Percentiles rank a stretch among this genome's conserved stretches.
Conservation (phyloP, 306 rosid species). For the Vigna mungo region DNA sequence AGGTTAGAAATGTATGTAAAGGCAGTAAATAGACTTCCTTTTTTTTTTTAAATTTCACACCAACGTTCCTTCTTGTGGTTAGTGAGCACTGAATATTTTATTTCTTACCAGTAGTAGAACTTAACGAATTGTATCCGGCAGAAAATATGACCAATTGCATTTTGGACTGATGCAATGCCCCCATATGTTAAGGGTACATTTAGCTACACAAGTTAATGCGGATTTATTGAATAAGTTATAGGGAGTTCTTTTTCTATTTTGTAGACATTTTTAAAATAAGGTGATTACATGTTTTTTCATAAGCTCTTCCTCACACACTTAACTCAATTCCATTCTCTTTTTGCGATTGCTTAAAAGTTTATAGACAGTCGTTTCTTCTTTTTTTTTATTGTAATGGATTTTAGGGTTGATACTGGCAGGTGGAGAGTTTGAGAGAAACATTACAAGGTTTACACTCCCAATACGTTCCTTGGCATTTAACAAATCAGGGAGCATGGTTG, state of each 20-base stretch:
- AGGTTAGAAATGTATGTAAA: not conserved
- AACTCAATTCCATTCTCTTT: not conserved
- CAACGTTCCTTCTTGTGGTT: too few species aligned
- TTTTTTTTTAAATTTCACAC: too few species aligned
- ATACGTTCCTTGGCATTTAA: slow-evolving; percentile 83
- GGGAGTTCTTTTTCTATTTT: not conserved
- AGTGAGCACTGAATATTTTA: not conserved
- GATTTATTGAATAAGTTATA: not conserved
- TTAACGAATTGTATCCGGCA: not conserved
- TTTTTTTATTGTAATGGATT: slow-evolving; percentile 1
- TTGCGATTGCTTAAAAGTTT: not conserved
- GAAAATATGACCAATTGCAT: not conserved
- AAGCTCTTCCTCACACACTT: not conserved
- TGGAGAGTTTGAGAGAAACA: slow-evolving; percentile 95
- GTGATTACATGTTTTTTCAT: not conserved
- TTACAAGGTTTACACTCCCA: slow-evolving; percentile 94
- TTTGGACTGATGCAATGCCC: not conserved
- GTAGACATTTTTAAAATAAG: not conserved
- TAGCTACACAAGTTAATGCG: not conserved
- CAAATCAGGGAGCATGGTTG: slow-evolving; percentile 86
- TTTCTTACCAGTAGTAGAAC: not conserved
- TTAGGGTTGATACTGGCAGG: slow-evolving; percentile 51
- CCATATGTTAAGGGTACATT: not conserved
- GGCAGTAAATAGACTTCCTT: not conserved
- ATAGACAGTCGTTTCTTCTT: not conserved